Base-by-base conservation (phyloP, 225 moss, liverwort and hornwort species). In the Physcomitrium patens region DNA sequence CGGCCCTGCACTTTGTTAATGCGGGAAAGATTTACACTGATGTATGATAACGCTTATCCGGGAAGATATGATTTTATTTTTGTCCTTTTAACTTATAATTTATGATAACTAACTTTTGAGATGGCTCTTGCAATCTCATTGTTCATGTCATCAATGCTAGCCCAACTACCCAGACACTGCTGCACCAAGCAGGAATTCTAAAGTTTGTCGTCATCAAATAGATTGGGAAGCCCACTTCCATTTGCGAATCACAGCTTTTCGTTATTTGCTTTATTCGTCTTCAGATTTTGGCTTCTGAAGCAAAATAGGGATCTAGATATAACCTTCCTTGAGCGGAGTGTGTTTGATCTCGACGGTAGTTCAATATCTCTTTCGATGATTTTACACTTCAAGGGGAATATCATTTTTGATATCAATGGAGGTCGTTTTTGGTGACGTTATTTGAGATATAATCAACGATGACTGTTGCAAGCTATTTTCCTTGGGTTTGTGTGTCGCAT, bases 121-220 rank as follows among this genome's bases (percentile, higher is more conserved):
- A 54, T 77, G 67, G 74, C 84, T 80, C 55, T 80, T 84, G 70
- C 76, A 66, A 84, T 84, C 77, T 70, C 73, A 65, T 59, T 60
- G 26, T 47, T 50, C 65, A 56, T 51, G 69, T 65, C 59, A 53
- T 37, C 45, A 45, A 31, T 71, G 50, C 44, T n/a, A 51, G 27
- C 27, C 23, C 78, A 65, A 53, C 43, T 64, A 7, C 23, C 59
- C 48, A 50, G 61, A 61, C 59, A 48, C 46, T 73, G 55, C 54
- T 37, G 57, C 42, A 56, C 55, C 31, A 37, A 37, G 64, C 59
- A 72, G 46, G 60, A 64, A 18, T 37, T 52, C 41, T 65, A 37
- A 27, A 11, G 5, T 61, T 71, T 76, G 52, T 31, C 20, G 51
- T 77, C 19, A 54, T 80, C 67, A 57, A 56, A 15, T 71, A 52